Conservation (phyloP, 306 rosid species). For the Erythrophleum fordii region DNA sequence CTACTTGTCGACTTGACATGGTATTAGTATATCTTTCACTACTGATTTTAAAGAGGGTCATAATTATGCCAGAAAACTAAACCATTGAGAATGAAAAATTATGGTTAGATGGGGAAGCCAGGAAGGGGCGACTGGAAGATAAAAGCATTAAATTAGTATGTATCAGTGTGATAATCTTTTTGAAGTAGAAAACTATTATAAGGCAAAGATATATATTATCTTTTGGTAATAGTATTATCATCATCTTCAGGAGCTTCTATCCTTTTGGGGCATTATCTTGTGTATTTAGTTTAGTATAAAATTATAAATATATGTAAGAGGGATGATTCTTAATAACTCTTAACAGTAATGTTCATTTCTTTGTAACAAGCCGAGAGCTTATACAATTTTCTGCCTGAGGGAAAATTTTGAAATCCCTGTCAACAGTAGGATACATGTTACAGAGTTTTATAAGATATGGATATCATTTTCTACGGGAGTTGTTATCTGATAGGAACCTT, state of each 20-base stretch:
- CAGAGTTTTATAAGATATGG: not conserved
- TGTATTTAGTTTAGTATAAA: not conserved
- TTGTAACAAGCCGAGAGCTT: not conserved
- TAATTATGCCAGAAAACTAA: not conserved
- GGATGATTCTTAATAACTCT: not conserved
- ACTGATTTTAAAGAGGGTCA: not conserved
- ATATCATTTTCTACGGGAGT: not conserved
- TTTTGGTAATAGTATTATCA: not conserved
- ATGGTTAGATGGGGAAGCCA: not conserved
- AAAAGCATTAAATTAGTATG: slow-evolving; percentile 1
- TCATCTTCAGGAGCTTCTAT: not conserved
- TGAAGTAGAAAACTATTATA: not conserved
- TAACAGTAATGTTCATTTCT: not conserved
- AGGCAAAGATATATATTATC: not conserved
- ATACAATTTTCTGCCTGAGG: slow-evolving; percentile 1
- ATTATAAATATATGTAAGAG: not conserved
- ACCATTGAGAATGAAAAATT: not conserved
- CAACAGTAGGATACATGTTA: not conserved
- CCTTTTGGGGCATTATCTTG: not conserved
- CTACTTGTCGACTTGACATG: slow-evolving; percentile 63
- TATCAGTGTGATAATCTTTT: not conserved
- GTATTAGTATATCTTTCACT: slow-evolving; percentile 53
- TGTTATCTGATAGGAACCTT: too few species aligned
- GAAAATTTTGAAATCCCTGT: not conserved
- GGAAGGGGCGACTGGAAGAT: not conserved